Evolutionary conservation across 202 grass and related monocot genomes (phyloP).

Genomic region (Dendrocalamus latiflorus): DNA sequence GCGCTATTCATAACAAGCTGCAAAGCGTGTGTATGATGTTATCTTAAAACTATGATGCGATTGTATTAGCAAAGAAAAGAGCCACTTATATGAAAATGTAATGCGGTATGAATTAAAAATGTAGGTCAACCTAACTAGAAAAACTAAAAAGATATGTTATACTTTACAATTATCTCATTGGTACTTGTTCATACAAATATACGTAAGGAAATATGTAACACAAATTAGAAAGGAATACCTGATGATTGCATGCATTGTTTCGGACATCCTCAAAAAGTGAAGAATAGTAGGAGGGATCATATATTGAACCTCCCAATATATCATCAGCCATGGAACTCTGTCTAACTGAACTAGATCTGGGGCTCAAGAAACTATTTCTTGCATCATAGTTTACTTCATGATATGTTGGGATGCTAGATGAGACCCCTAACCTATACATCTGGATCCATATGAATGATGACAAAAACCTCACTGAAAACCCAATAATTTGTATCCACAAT

Average conservation of each 20-base stretch:
- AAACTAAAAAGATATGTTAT: background rate
- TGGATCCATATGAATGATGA: conserved; percentile 97
- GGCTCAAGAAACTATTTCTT: conserved; percentile 82
- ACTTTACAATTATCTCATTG: background rate
- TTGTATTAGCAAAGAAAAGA: background rate
- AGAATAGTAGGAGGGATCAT: conserved; percentile 89
- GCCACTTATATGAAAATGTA: background rate
- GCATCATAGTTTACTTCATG: conserved; percentile 60
- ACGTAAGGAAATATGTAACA: conserved; percentile 7
- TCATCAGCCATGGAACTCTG: conserved; percentile 80
- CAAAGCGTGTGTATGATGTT: background rate
- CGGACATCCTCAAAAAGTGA: conserved; percentile 83
- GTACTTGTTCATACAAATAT: background rate
- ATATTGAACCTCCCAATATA: conserved; percentile 93
- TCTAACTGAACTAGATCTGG: conserved; percentile 61
- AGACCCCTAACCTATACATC: conserved; percentile 81
- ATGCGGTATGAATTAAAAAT: background rate
- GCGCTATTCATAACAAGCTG: too few species aligned
- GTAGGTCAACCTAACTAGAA: background rate
- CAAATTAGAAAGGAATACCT: conserved; percentile 47
- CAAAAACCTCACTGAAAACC: conserved; percentile 94
- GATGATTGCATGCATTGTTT: conserved; percentile 57
- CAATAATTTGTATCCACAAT: conserved; percentile 96
- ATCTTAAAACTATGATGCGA: background rate
- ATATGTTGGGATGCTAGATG: conserved; percentile 48